Evolutionary conservation across 495 filamentous ascomycete species (phyloP).

Genomic region (Xylaria intraflava): DNA sequence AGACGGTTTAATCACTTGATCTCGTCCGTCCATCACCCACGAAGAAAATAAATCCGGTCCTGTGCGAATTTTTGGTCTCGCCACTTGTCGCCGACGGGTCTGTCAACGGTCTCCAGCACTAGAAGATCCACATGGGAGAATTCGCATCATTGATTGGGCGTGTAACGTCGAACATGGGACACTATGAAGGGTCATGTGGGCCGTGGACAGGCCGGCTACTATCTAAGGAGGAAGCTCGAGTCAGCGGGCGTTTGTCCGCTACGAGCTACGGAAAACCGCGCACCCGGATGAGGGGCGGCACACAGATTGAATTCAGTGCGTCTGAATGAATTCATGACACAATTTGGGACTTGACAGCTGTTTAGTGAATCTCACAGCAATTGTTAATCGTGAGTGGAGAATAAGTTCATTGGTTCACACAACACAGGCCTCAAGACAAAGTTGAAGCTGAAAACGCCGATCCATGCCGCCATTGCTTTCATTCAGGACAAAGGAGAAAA

Average conservation of each 20-base stretch:
- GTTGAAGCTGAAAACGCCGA: neutral
- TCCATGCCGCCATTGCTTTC: neutral
- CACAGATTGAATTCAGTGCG: neutral
- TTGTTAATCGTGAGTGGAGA: neutral
- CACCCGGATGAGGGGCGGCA: neutral
- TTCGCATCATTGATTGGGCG: neutral
- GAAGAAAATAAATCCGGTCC: neutral
- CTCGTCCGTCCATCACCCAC: neutral
- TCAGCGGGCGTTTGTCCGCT: neutral
- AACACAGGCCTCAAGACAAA: neutral
- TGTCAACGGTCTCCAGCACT: neutral
- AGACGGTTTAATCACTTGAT: neutral
- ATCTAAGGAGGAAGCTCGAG: constrained; percentile 2
- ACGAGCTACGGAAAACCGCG: constrained; percentile 1
- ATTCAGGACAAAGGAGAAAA: constrained; percentile 9
- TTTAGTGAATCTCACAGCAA: neutral
- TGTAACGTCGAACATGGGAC: neutral
- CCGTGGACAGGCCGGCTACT: neutral
- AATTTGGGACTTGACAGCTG: neutral
- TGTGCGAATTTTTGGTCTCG: neutral
- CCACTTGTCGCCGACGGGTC: neutral
- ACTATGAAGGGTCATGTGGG: constrained; percentile 6
- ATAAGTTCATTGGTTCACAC: neutral
- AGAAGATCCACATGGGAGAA: constrained; percentile 7
- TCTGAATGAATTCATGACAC: neutral